These are phyloP conservation scores for Penicillium sp. DNA, from an alignment of 2,329 filamentous ascomycete genomes.

Conservation along the genomic window DNA sequence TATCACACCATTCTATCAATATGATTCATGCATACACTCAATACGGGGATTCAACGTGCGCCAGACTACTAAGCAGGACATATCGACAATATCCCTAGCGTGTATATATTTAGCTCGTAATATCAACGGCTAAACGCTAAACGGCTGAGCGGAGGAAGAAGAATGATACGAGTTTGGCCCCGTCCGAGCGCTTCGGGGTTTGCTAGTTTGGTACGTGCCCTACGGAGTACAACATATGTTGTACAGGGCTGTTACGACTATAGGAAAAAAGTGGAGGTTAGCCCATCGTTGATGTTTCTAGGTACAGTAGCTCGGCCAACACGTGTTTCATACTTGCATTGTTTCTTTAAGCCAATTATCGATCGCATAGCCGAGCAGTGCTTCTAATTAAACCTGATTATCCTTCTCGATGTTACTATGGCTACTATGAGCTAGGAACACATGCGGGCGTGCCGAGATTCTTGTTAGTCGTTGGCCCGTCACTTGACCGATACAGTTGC, in stretches of 20 bases:
- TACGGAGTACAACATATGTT: not conserved
- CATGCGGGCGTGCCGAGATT: not conserved
- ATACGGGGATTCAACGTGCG: not conserved
- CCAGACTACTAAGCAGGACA: not conserved
- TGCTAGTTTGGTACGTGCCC: not conserved
- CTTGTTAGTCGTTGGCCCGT: slow-evolving; percentile 1
- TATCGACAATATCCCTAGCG: not conserved
- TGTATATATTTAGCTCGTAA: not conserved
- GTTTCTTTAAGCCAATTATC: not conserved
- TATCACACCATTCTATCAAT: not conserved
- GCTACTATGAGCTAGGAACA: not conserved
- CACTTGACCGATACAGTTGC: not conserved
- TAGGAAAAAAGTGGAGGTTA: not conserved
- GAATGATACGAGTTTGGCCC: not conserved
- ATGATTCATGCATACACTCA: not conserved
- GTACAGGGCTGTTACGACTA: not conserved
- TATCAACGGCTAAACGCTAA: not conserved
- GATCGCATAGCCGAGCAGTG: not conserved
- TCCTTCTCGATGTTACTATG: no score
- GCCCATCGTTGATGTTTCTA: not conserved
- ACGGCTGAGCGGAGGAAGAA: not conserved
- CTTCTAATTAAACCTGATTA: not conserved
- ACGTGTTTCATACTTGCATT: not conserved
- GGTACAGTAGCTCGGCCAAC: not conserved
- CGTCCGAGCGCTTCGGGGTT: slow-evolving; percentile 4